Evolutionary conservation across 768 basidiomycete genomes (phyloP).

Genomic region (Tulasnella sp.): DNA sequence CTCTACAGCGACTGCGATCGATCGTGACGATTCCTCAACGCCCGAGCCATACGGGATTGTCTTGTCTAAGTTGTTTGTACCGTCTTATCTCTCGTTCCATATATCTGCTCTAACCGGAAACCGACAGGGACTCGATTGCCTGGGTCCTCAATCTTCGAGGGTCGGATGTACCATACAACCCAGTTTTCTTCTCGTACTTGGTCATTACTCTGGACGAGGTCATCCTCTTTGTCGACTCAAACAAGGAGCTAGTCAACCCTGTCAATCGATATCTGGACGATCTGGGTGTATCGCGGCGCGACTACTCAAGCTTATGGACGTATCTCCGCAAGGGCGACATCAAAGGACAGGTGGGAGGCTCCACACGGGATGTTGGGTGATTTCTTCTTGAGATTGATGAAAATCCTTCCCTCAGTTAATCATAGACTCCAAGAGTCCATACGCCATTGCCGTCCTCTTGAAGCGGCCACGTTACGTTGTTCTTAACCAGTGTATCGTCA

Average conservation of each 20-base stretch:
- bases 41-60: constrained; percentile 1
- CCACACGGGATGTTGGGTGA: constrained; percentile 26
- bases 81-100: background rate
- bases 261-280: constrained; percentile 45
- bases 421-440: constrained; percentile 65
- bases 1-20: background rate
- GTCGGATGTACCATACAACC: constrained; percentile 83
- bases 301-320: constrained; percentile 73
- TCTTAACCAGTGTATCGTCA: constrained; percentile 52
- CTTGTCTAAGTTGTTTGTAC: constrained; percentile 1
- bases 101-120: constrained; percentile 47
- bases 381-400: constrained; percentile 11
- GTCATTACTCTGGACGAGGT: constrained; percentile 54
- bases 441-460: constrained; percentile 77
- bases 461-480: constrained; percentile 76
- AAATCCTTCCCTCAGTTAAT: constrained; percentile 40
- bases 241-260: constrained; percentile 57
- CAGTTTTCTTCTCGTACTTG: constrained; percentile 83
- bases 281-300: constrained; percentile 49
- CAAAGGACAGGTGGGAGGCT: constrained; percentile 48
- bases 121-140: constrained; percentile 66
- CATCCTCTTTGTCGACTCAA: constrained; percentile 66
- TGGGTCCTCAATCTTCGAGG: constrained; percentile 87
- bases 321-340: constrained; percentile 66
- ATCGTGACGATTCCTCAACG: background rate